Base-by-base conservation (phyloP, 768 basidiomycete genomes). In the Russula foetens region DNA sequence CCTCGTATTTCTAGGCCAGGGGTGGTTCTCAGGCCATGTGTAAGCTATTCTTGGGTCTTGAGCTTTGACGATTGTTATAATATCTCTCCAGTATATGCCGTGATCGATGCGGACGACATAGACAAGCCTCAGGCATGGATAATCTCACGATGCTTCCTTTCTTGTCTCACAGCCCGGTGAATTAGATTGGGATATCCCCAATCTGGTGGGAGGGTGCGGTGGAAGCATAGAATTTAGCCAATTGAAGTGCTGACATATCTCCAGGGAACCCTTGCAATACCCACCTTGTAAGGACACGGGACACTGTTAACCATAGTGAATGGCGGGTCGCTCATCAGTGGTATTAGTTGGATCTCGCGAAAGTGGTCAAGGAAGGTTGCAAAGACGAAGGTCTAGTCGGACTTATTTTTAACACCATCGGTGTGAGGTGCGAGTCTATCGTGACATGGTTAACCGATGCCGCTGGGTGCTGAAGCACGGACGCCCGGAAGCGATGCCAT, bases 161-260 rank as follows among this genome's bases (percentile, higher is more conserved):
- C 23, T 8, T 21, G 3, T 24, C 48, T 58, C 21, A 51, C 39
- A 8, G 21, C 14, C 60, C 64, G 38, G 47, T 29, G 47, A 50
- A 24, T 64, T 69, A 92, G 87, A 86, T 94, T 68, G 92, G 92
- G 48, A 91, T 94, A 68, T 88, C 88, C 31, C 85, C 89, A 3
- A 80, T 92, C 54, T 94, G 91, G 91, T 94, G 90, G 90, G 91
- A 93, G 80, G 90, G 90, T 86, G 44, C n/a, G 71, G 69, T 65
- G 62, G 11, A 11, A 51, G 17, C 15, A 44, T 31, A 7, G 15
- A 6, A 17, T 28, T 28, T 28, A 23, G 12, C 21, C 23, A 17
- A 12, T 23, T n/a, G 47, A 12, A 57, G 44, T 57, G 23, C 53
- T 43, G 62, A 56, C 38, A 17, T 26, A 29, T 53, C 5, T 26